These are phyloP conservation scores for Elasticomyces elasticus DNA, from an alignment of 495 filamentous ascomycete genomes.

Conservation along the genomic window DNA sequence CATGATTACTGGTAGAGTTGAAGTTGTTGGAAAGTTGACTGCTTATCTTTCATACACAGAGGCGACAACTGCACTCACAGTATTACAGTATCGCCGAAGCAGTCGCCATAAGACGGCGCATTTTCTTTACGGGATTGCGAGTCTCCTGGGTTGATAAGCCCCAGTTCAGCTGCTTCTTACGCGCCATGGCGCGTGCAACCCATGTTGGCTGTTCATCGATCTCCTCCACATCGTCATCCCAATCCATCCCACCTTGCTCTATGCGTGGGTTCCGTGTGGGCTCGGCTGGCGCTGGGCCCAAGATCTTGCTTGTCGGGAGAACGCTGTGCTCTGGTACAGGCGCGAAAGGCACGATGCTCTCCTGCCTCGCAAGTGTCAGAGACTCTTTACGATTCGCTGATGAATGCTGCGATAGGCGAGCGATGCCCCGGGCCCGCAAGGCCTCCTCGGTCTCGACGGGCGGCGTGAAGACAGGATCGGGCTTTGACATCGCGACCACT, in stretches of 20 bases:
- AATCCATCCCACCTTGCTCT: slow-evolving; percentile 10
- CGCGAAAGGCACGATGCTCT: neutral
- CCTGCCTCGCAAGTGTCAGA: neutral
- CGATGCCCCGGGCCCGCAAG: slow-evolving; percentile 12
- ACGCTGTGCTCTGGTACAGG: slow-evolving; percentile 4
- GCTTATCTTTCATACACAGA: neutral
- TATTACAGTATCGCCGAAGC: neutral
- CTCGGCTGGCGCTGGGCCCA: neutral
- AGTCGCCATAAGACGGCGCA: slow-evolving; percentile 9
- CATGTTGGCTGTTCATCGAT: slow-evolving; percentile 2
- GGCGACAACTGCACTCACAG: neutral
- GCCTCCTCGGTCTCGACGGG: slow-evolving; percentile 12
- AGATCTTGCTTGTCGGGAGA: neutral
- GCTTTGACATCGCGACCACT: slow-evolving; percentile 5
- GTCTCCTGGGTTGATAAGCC: neutral
- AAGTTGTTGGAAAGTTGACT: neutral
- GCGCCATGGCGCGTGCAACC: neutral
- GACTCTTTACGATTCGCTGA: slow-evolving; percentile 6
- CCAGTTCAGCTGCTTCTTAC: neutral
- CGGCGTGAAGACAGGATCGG: neutral
- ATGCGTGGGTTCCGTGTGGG: neutral
- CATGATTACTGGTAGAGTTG: no score
- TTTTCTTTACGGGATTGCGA: slow-evolving; percentile 2
- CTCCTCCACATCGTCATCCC: slow-evolving; percentile 14
- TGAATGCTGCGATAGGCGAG: slow-evolving; percentile 3